A percentile compares a stretch with the other conserved stretches of the same genome.
phyloP scores from a whole-genome alignment of 306 rosid genomes.

The peach (Prunus persica) region DNA sequence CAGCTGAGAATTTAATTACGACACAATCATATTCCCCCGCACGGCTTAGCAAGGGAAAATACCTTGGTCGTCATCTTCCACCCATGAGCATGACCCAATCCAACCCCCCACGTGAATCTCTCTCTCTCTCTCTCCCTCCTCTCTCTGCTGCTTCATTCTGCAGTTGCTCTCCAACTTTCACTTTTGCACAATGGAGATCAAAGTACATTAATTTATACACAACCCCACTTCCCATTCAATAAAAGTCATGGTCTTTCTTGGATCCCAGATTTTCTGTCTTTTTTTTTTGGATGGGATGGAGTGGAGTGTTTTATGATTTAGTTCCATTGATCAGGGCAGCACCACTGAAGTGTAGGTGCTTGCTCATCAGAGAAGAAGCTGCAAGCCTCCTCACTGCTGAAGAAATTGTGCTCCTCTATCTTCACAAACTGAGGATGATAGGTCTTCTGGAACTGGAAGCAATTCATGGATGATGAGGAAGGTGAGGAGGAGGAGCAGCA shows the following conservation, averaged over 20 bases:
- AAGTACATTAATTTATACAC: conserved; percentile 12
- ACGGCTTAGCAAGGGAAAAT: conserved; percentile 26
- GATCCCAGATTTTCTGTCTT: not conserved
- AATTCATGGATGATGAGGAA: conserved; percentile 38
- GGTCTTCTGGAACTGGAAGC: conserved; percentile 60
- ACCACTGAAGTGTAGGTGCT: conserved; percentile 88
- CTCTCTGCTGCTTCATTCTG: conserved; percentile 6
- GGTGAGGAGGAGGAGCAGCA: conserved; percentile 38
- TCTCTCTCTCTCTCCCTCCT: not conserved
- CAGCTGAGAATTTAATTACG: conserved; percentile 42
- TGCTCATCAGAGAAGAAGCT: conserved; percentile 89
- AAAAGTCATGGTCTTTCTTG: not conserved
- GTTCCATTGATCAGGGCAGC: conserved; percentile 66
- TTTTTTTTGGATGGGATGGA: not conserved
- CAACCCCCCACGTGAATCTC: conserved; percentile 34
- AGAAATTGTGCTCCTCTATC: conserved; percentile 91
- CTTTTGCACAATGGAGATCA: conserved; percentile 21
- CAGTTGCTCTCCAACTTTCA: conserved; percentile 13
- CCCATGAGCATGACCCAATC: not conserved
- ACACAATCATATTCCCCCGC: conserved; percentile 43
- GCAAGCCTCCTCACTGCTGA: conserved; percentile 75
- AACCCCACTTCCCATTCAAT: conserved; percentile 12
- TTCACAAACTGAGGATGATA: conserved; percentile 65
- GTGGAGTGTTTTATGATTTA: not conserved
- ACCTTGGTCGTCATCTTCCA: conserved; percentile 27